A percentile compares a stretch with the other conserved stretches of the same genome.
Conservation (phyloP, 2,329 filamentous ascomycete species). For the Neofusicoccum laricinum region DNA sequence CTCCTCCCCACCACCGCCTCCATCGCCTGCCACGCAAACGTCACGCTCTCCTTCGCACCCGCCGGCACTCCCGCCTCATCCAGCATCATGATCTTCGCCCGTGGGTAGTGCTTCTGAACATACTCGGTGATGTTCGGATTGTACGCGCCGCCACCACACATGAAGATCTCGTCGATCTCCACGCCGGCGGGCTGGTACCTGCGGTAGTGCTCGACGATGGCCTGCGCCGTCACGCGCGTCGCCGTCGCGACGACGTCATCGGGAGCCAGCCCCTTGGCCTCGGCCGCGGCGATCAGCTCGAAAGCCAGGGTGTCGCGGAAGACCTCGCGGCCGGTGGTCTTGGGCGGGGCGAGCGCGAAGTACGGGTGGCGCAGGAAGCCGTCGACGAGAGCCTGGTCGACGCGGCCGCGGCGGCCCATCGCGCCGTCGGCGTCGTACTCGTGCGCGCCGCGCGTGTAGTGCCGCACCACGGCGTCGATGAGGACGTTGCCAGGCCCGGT, state of each 20-base stretch:
- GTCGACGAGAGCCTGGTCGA: constrained; percentile 53
- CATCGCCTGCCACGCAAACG: constrained; percentile 61
- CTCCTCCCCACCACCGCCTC: constrained; percentile 54
- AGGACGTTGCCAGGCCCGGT: constrained; percentile 57
- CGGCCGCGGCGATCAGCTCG: constrained; percentile 49
- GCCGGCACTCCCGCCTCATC: constrained; percentile 57
- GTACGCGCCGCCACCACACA: constrained; percentile 58
- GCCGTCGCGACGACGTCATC: constrained; percentile 58
- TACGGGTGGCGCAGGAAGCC: constrained; percentile 52
- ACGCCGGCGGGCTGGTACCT: constrained; percentile 47
- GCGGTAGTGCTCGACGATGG: constrained; percentile 52
- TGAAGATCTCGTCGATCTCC: constrained; percentile 56
- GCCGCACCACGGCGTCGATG: constrained; percentile 56
- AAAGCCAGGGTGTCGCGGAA: constrained; percentile 57
- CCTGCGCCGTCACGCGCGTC: constrained; percentile 58
- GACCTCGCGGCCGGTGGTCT: constrained; percentile 59
- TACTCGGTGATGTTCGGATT: constrained; percentile 57
- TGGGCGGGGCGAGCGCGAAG: constrained; percentile 51
- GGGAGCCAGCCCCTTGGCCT: constrained; percentile 43
- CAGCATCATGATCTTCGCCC: constrained; percentile 52
- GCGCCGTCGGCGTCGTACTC: constrained; percentile 54
- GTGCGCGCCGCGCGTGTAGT: constrained; percentile 50
- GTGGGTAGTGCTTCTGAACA: constrained; percentile 50
- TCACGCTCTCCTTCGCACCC: constrained; percentile 59
- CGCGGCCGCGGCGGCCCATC: constrained; percentile 49